Evolutionary conservation across 371 early-diverging fungal genomes (phyloP).

Genomic region (Mortierella sp.): DNA sequence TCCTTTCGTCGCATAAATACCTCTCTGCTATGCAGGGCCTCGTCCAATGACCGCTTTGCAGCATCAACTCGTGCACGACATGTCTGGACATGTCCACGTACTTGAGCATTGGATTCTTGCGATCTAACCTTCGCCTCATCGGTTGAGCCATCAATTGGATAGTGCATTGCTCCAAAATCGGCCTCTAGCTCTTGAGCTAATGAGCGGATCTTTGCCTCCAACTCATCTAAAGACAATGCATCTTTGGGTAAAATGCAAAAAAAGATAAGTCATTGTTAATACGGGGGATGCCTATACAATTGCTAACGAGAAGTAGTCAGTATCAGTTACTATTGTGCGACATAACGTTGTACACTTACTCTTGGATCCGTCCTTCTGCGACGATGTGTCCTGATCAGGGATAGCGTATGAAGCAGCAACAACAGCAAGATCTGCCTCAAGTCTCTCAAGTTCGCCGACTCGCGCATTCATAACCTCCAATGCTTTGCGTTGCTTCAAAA

Average conservation of each 20-base stretch:
- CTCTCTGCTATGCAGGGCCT: slow-evolving; percentile 16
- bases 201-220: slow-evolving; percentile 22
- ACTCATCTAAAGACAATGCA: slow-evolving; percentile 7
- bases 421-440: slow-evolving; percentile 15
- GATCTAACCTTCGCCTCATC: slow-evolving; percentile 21
- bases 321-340: not conserved
- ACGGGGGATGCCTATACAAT: not conserved
- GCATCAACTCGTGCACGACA: slow-evolving; percentile 17
- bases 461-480: slow-evolving; percentile 22
- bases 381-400: not conserved
- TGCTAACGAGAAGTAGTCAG: not conserved
- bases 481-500: slow-evolving; percentile 43
- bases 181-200: slow-evolving; percentile 24
- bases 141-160: slow-evolving; percentile 31
- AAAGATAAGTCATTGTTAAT: not conserved
- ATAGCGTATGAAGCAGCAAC: not conserved
- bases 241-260: not conserved
- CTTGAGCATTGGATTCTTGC: slow-evolving; percentile 23
- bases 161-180: slow-evolving; percentile 18
- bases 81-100: slow-evolving; percentile 22
- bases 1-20: slow-evolving; percentile 22
- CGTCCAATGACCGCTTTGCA: slow-evolving; percentile 15
- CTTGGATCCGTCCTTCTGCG: not conserved
- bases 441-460: slow-evolving; percentile 20
- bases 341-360: slow-evolving; percentile 3